Evolutionary conservation across 352 stramenopile species (phyloP).

Genomic region (Globisporangium orthogonon): DNA sequence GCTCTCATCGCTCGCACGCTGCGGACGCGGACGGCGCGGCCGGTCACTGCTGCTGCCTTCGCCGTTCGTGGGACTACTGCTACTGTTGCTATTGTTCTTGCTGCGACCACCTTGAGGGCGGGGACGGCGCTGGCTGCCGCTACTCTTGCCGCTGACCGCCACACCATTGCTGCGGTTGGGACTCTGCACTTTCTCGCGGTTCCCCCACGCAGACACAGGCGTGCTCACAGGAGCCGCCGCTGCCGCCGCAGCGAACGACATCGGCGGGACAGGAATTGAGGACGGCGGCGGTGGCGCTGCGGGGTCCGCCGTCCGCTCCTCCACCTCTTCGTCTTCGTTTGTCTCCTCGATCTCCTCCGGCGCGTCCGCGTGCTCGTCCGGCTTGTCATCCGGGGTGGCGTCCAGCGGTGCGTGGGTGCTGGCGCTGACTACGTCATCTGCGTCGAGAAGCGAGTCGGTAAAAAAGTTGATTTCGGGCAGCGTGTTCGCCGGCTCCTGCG

Average conservation of each 20-base stretch:
- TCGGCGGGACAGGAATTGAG: slow-evolving; percentile 27
- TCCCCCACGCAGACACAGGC: slow-evolving; percentile 16
- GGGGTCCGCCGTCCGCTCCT: not conserved
- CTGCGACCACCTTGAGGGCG: slow-evolving; percentile 25
- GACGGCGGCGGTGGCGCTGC: slow-evolving; percentile 8
- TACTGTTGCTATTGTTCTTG: slow-evolving; percentile 19
- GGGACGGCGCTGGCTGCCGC: slow-evolving; percentile 21
- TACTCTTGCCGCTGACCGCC: slow-evolving; percentile 20
- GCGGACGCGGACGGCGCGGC: slow-evolving; percentile 23
- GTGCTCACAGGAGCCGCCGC: slow-evolving; percentile 15
- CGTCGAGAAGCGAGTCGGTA: slow-evolving; percentile 63
- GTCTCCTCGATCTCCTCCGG: slow-evolving; percentile 13
- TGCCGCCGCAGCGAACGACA: slow-evolving; percentile 44
- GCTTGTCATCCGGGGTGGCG: slow-evolving; percentile 15
- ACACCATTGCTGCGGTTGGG: slow-evolving; percentile 4
- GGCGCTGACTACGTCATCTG: not conserved
- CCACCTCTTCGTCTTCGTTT: slow-evolving; percentile 1
- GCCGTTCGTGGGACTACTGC: slow-evolving; percentile 7
- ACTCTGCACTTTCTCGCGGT: slow-evolving; percentile 16
- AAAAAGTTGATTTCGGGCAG: slow-evolving; percentile 84
- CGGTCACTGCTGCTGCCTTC: slow-evolving; percentile 17
- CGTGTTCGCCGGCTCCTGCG: slow-evolving; percentile 30
- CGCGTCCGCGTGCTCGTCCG: slow-evolving; percentile 10
- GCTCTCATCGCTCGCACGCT: slow-evolving; percentile 25
- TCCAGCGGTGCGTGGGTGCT: slow-evolving; percentile 5